Conservation (phyloP, 2,329 filamentous ascomycete genomes). For the Botrytis fragariae region DNA sequence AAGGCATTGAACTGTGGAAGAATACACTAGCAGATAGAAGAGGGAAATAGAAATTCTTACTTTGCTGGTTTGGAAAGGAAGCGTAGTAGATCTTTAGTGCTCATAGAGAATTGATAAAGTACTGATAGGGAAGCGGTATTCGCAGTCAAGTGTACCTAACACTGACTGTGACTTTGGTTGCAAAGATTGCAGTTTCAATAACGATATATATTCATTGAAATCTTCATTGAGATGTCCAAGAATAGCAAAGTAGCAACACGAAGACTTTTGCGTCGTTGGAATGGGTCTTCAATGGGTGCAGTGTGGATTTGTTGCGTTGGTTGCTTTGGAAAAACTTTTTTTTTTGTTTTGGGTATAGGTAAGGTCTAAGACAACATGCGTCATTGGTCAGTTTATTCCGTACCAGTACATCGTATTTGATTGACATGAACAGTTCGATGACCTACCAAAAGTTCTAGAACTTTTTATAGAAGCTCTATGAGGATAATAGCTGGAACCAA, state of each 20-base stretch:
- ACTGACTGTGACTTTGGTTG: conserved; percentile 17
- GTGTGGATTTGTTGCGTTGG: conserved; percentile 13
- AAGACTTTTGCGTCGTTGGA: conserved; percentile 3
- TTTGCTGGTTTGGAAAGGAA: conserved; percentile 94
- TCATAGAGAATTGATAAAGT: conserved; percentile 66
- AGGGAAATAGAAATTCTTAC: conserved; percentile 51
- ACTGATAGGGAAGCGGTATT: conserved; percentile 3
- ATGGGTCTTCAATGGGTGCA: conserved; percentile 4
- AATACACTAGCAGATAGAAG: background rate
- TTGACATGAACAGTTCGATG: background rate
- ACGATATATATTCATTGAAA: conserved; percentile 16
- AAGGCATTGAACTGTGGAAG: background rate
- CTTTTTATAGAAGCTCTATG: background rate
- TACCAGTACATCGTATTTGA: background rate
- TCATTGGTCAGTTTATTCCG: conserved; percentile 15
- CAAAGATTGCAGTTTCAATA: conserved; percentile 21
- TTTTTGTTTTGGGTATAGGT: background rate
- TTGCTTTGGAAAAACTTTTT: conserved; percentile 20
- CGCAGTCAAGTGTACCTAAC: background rate
- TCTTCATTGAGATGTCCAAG: conserved; percentile 14
- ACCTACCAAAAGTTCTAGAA: conserved; percentile 3
- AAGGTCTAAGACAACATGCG: conserved; percentile 4
- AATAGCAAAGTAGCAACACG: conserved; percentile 4
- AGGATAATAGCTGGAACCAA: background rate
- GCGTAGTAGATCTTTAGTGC: conserved; percentile 83